Percentiles rank a stretch among this genome's conserved stretches.
These are phyloP conservation scores for Santalum album DNA, from an alignment of 164 flowering plant genomes.

Conservation along the genomic window DNA sequence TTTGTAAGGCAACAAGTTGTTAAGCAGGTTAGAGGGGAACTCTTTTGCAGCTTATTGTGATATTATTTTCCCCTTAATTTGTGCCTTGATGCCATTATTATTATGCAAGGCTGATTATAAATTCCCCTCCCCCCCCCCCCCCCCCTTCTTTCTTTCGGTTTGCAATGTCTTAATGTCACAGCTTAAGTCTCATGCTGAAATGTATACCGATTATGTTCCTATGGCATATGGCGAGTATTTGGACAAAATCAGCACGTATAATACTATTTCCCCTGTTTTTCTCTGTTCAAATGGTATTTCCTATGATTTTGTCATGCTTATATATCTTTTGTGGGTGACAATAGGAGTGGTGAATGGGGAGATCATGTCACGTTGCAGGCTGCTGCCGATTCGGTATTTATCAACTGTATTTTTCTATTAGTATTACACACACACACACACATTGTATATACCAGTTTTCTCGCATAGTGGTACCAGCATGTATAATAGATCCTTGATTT, in stretches of 20 bases:
- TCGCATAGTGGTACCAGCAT: no score
- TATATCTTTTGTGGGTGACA: background rate
- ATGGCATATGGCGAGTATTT: conserved; percentile 4
- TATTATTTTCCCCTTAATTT: no score
- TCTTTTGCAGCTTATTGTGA: background rate
- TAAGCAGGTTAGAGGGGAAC: background rate
- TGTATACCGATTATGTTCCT: conserved; percentile 1
- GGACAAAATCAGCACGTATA: conserved; percentile 1
- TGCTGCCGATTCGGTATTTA: conserved; percentile 4
- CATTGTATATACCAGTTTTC: no score
- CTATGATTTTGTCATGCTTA: background rate
- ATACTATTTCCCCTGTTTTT: background rate
- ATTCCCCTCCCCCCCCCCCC: no score
- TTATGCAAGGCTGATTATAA: no score
- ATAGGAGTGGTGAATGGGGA: conserved; percentile 6
- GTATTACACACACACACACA: no score
- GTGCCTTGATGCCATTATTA: no score
- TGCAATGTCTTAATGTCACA: background rate
- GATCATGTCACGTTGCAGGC: conserved; percentile 8
- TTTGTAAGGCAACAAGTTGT: conserved; percentile 1
- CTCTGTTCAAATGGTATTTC: background rate
- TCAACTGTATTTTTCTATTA: no score
- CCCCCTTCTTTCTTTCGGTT: no score
- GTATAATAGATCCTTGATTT: no score
- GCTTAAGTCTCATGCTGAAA: background rate